Evolutionary conservation across 2,329 filamentous ascomycete species (phyloP).

Genomic region (Coniochaeta pulveracea): DNA sequence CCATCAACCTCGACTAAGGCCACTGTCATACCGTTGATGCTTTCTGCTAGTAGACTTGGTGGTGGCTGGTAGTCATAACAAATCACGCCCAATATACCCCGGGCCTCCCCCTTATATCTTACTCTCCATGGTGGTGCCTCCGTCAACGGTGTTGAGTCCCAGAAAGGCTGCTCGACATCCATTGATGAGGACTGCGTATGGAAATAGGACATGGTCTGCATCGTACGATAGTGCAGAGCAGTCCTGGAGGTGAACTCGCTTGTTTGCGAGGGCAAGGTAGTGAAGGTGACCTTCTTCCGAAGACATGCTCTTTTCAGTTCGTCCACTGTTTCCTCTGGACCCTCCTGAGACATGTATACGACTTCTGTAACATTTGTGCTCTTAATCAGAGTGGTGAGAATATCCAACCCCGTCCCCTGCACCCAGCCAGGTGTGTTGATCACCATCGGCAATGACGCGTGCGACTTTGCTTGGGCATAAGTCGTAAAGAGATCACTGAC

Average conservation of each 20-base stretch:
- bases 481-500: conserved; percentile 46
- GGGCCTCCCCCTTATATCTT: conserved; percentile 35
- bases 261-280: conserved; percentile 46
- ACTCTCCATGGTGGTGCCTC: conserved; percentile 49
- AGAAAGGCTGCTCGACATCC: conserved; percentile 20
- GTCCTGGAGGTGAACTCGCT: conserved; percentile 46
- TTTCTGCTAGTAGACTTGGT: conserved; percentile 45
- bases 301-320: conserved; percentile 33
- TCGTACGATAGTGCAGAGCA: conserved; percentile 53
- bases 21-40: conserved; percentile 60
- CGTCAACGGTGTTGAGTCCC: conserved; percentile 45
- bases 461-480: conserved; percentile 37
- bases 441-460: conserved; percentile 41
- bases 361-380: conserved; percentile 47
- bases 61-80: conserved; percentile 56
- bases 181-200: conserved; percentile 30
- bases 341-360: conserved; percentile 57
- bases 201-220: conserved; percentile 76
- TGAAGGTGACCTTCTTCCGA: conserved; percentile 24
- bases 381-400: conserved; percentile 46
- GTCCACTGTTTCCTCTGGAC: conserved; percentile 45
- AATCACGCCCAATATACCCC: conserved; percentile 53
- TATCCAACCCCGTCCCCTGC: conserved; percentile 55
- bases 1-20: conserved; percentile 54
- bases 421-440: conserved; percentile 70